phyloP scores from a whole-genome alignment of 129 eudicot genomes.

The Arctium lappa region DNA sequence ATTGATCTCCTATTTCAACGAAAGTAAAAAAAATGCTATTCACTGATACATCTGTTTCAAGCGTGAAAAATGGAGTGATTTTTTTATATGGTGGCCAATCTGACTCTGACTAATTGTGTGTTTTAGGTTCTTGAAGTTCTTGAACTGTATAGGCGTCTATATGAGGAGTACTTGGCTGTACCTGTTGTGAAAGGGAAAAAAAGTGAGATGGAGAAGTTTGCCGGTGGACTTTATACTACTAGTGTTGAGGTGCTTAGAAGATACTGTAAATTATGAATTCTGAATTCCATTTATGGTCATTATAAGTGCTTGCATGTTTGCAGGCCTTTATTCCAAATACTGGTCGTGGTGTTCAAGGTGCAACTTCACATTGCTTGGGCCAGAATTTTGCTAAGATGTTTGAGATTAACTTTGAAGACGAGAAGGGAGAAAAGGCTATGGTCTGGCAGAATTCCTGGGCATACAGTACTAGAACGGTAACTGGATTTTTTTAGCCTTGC shows the following conservation, averaged over 20 bases:
- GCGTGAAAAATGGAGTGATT: neutral
- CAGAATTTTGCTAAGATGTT: constrained; percentile 97
- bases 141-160: constrained; percentile 71
- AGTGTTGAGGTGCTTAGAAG: constrained; percentile 62
- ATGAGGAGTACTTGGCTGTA: constrained; percentile 77
- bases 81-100: neutral
- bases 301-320: neutral
- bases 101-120: neutral
- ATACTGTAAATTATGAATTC: neutral
- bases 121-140: constrained; percentile 61
- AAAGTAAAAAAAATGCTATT: neutral
- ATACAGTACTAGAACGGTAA: constrained; percentile 88
- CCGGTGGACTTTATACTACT: constrained; percentile 84
- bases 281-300: neutral
- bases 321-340: constrained; percentile 92
- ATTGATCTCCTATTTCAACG: too few relatives aligned
- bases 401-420: constrained; percentile 81
- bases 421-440: constrained; percentile 81
- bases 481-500: neutral
- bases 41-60: neutral
- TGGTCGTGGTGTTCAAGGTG: constrained; percentile 97
- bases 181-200: constrained; percentile 78
- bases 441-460: constrained; percentile 99
- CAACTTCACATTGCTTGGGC: constrained; percentile 94
- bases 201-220: constrained; percentile 82